These are phyloP conservation scores for Hypoxylon sp. DNA, from an alignment of 2,329 filamentous ascomycete genomes.

Conservation along the genomic window DNA sequence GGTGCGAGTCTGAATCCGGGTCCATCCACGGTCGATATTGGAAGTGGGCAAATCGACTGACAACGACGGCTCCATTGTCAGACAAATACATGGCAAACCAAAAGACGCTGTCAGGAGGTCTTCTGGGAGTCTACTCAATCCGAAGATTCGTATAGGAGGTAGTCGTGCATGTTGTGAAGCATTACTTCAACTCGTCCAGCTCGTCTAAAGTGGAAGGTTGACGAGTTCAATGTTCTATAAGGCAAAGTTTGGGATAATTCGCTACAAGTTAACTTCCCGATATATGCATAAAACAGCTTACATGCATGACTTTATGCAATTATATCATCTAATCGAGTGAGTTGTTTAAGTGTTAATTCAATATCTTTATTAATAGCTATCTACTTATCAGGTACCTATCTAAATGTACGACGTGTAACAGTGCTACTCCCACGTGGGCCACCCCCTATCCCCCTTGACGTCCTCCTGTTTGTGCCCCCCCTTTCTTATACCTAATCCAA, in stretches of 20 bases:
- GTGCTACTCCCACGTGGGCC: too few species aligned
- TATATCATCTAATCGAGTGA: not conserved
- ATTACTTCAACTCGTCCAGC: not conserved
- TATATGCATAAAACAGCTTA: not conserved
- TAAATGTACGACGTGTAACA: too few species aligned
- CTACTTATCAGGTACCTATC: too few species aligned
- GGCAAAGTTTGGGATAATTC: not conserved
- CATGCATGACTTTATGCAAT: not conserved
- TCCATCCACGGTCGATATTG: slow-evolving; percentile 17
- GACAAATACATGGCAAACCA: not conserved
- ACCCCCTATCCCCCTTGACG: too few species aligned
- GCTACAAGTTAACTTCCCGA: not conserved
- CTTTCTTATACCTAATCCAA: not conserved
- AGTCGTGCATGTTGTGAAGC: not conserved
- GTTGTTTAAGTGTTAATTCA: too few species aligned
- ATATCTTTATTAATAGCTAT: too few species aligned
- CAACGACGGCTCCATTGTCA: slow-evolving; percentile 2
- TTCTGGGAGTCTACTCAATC: not conserved
- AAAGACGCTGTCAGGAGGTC: not conserved
- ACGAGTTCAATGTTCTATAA: not conserved
- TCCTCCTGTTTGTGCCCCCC: too few species aligned
- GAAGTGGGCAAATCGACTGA: slow-evolving; percentile 1
- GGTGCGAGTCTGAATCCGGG: slow-evolving; percentile 28
- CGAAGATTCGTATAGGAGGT: not conserved
- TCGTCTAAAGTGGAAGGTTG: not conserved